Base-by-base conservation (phyloP, 176 grass and related monocot species). In the Themeda triandra region DNA sequence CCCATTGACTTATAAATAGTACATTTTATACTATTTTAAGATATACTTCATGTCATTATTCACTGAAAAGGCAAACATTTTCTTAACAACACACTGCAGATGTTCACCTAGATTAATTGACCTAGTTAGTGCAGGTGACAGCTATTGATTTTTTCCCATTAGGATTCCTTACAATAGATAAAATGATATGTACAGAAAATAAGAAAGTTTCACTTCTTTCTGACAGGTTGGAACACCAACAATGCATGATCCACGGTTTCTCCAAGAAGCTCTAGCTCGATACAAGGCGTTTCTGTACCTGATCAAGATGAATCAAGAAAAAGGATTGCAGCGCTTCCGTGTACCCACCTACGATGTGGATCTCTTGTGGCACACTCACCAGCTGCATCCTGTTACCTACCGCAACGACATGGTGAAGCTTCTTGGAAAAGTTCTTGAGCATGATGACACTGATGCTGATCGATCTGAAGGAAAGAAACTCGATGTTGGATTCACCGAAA, bases 281-380 rank as follows among this genome's bases (percentile, higher is more conserved):
- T 98, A 98, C 76, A 98, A 98, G 75, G 93, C 89, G 0, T 98
- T 98, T 77, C 69, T 98, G 39, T 81, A 95, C 84, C 75, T 98
- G 74, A 98, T 98, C 88, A 96, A 89, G 73, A 83, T 71, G 56
- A 94, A 96, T 91, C 87, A 82, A 48, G 91, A 95, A n/a, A 95
- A 89, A 75, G 87, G 91, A 80, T n/a, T 86, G 70, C 88, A 90
- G 12, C 68, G 80, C 79, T 98, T 98, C 66, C 79, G 89, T 32
- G 96, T 98, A 71, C 93, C 93, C 9, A 94, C 93, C 56, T 95
- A 98, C 15, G 96, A 98, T 48, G 83, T 98, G 31, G 96, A 96
- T 85, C 78, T 98, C 40, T 94, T 98, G 58, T 98, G 96, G 96
- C 96, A 98, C 81, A 89, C 93, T 54, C 96, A 98, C 69, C 93